Evolutionary conservation across 225 moss, liverwort and hornwort species (phyloP).

Genomic region (Thuidium tamariscinum): DNA sequence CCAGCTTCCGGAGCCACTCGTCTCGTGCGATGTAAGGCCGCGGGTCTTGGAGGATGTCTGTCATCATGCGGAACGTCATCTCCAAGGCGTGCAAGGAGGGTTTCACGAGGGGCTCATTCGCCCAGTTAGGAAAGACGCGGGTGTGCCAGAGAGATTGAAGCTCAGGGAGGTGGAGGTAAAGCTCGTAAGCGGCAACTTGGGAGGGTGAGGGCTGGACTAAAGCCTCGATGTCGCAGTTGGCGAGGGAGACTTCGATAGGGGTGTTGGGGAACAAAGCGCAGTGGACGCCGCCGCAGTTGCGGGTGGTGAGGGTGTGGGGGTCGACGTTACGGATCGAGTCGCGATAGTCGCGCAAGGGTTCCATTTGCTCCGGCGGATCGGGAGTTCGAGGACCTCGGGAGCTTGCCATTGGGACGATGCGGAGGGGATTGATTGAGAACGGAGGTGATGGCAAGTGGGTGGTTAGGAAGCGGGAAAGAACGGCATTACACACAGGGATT

Average conservation of each 20-base stretch:
- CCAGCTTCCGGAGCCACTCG: conserved; percentile 64
- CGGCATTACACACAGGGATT: background rate
- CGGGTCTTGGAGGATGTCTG: conserved; percentile 23
- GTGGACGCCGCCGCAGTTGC: conserved; percentile 18
- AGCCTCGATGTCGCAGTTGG: conserved; percentile 65
- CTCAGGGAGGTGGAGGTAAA: conserved; percentile 59
- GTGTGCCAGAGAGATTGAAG: conserved; percentile 43
- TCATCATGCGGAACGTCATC: conserved; percentile 73
- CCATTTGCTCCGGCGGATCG: background rate
- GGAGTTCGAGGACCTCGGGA: background rate
- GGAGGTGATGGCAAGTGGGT: background rate
- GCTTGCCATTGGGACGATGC: background rate
- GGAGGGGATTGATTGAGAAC: background rate
- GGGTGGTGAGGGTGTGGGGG: conserved; percentile 7
- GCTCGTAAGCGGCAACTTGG: conserved; percentile 56
- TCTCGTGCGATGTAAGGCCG: conserved; percentile 59
- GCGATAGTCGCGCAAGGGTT: background rate
- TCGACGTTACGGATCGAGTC: background rate
- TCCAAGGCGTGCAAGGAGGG: conserved; percentile 68
- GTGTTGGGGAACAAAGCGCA: conserved; percentile 38
- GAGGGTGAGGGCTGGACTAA: conserved; percentile 47
- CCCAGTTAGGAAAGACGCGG: conserved; percentile 26
- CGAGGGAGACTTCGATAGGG: conserved; percentile 39
- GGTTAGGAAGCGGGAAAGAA: background rate
- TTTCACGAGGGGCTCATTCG: conserved; percentile 41